Evolutionary conservation across 768 basidiomycete species (phyloP).

Genomic region (Xanthoconium stramineum): DNA sequence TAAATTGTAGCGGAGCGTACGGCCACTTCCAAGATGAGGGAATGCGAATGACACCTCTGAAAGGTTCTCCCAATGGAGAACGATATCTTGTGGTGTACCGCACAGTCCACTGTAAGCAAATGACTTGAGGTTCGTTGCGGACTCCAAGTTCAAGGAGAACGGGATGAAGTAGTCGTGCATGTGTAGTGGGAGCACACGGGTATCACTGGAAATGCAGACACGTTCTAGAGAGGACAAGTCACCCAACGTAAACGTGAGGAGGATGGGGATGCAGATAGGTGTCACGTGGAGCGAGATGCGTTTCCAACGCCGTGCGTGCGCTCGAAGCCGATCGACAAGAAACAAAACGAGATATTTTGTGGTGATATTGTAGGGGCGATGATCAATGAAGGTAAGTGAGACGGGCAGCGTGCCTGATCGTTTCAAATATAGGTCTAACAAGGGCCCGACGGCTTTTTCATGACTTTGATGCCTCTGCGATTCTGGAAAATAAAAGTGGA

Average conservation of each 20-base stretch:
- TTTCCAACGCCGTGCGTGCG: constrained; percentile 19
- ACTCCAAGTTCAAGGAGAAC: constrained; percentile 3
- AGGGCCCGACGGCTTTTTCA: background rate
- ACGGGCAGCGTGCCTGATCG: constrained; percentile 14
- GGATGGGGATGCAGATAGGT: constrained; percentile 5
- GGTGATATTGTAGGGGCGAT: constrained; percentile 6
- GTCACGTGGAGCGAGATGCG: constrained; percentile 10
- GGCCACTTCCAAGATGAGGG: background rate
- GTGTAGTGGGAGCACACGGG: background rate
- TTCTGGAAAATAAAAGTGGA: constrained; percentile 12
- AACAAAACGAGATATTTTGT: constrained; percentile 9
- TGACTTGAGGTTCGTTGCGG: constrained; percentile 15
- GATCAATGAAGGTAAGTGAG: constrained; percentile 19
- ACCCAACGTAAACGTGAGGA: constrained; percentile 17
- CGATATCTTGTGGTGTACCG: background rate
- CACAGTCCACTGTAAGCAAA: constrained; percentile 14
- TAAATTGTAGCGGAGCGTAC: constrained; percentile 1
- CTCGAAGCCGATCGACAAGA: constrained; percentile 12
- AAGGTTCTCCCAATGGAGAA: constrained; percentile 12
- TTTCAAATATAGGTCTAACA: constrained; percentile 13
- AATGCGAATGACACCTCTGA: constrained; percentile 13
- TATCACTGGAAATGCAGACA: constrained; percentile 8
- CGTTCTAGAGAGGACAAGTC: constrained; percentile 14
- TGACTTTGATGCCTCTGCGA: background rate
- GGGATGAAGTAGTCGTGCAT: too few species aligned